These are phyloP conservation scores for Camellia sinensis DNA, from an alignment of 148 eudicot species.

Conservation along the genomic window DNA sequence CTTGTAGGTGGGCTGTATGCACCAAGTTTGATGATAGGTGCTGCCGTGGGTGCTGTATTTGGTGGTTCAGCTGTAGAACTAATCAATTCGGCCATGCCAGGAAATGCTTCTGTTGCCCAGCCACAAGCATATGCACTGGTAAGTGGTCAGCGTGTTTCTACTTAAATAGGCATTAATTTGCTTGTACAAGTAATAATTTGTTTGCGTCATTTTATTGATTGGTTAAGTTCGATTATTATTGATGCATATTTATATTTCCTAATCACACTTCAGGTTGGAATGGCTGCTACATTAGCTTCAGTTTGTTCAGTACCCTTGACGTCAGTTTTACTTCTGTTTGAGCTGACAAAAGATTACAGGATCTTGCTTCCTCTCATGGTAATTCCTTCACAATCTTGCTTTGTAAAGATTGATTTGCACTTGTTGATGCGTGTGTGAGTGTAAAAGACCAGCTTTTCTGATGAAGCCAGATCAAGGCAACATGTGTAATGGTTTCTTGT, in stretches of 20 bases:
- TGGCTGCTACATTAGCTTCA: constrained; percentile 98
- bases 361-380: constrained; percentile 99
- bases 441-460: neutral
- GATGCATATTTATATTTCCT: neutral
- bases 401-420: neutral
- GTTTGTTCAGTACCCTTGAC: constrained; percentile 97
- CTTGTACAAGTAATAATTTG: neutral
- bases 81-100: constrained; percentile 80
- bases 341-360: constrained; percentile 93
- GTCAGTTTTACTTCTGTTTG: constrained; percentile 89
- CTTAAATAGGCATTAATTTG: neutral
- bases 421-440: neutral
- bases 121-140: constrained; percentile 98
- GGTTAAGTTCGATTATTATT: neutral
- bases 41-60: constrained; percentile 97
- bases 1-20: constrained; percentile 97
- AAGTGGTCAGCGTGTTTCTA: constrained; percentile 17
- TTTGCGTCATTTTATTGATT: neutral
- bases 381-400: constrained; percentile 21
- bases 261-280: constrained; percentile 72
- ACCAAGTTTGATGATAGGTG: constrained; percentile 97
- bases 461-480: neutral
- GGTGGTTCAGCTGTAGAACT: constrained; percentile 85
- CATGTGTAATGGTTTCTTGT: neutral
- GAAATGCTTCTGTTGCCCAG: constrained; percentile 84